phyloP scores from a whole-genome alignment of 176 grass and related monocot genomes.

The Cocos nucifera region DNA sequence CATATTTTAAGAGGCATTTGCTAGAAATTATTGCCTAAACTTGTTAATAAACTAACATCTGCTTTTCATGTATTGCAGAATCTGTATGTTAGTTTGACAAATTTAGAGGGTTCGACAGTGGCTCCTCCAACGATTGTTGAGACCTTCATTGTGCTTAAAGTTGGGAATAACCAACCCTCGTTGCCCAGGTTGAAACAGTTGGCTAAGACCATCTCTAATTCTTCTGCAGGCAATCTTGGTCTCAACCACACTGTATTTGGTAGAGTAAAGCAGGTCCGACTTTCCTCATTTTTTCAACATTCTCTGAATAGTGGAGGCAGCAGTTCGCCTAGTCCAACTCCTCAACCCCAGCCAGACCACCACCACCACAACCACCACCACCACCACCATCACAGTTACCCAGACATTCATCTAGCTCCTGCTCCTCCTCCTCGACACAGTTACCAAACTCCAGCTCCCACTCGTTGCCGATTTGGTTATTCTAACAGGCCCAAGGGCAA shows the following conservation, averaged over 20 bases:
- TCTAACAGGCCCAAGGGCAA: neutral
- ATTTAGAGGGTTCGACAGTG: constrained; percentile 65
- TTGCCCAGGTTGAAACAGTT: constrained; percentile 73
- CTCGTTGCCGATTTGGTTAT: constrained; percentile 8
- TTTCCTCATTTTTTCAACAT: constrained; percentile 70
- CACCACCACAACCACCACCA: constrained; percentile 17
- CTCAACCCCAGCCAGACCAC: constrained; percentile 33
- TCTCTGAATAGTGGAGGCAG: constrained; percentile 39
- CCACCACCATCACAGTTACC: constrained; percentile 25
- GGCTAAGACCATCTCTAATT: constrained; percentile 65
- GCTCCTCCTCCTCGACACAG: constrained; percentile 22
- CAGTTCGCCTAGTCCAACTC: constrained; percentile 50
- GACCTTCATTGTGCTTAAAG: constrained; percentile 55
- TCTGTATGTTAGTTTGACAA: constrained; percentile 66
- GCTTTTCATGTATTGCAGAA: constrained; percentile 43
- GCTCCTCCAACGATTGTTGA: constrained; percentile 58
- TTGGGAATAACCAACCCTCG: constrained; percentile 72
- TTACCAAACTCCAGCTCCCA: neutral
- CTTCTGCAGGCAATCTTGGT: constrained; percentile 74
- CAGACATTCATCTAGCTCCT: constrained; percentile 30
- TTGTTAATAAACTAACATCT: constrained; percentile 2
- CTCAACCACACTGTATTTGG: constrained; percentile 81
- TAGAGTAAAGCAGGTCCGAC: constrained; percentile 73
- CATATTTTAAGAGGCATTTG: too few species aligned
- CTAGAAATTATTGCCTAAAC: too few species aligned